phyloP scores from a whole-genome alignment of 257 asterid genomes.

The Solanum dulcamara region DNA sequence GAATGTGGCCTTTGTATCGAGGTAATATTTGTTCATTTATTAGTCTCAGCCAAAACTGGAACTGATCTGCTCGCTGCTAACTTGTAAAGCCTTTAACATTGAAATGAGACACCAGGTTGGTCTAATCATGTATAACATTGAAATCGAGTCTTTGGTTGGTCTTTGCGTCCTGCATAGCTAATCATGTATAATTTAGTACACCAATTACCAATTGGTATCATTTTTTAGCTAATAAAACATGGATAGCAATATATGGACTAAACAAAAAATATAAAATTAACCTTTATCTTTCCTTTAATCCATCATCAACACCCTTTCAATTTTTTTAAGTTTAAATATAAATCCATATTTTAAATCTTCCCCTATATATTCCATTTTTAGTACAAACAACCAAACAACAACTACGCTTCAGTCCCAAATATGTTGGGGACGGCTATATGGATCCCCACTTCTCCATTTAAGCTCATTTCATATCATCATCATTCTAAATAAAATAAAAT shows the following conservation, averaged over 20 bases:
- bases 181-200: neutral
- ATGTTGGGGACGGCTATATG: neutral
- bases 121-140: neutral
- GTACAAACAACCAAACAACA: neutral
- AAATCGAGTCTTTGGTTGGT: neutral
- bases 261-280: neutral
- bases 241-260: neutral
- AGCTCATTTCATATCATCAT: neutral
- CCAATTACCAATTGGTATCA: neutral
- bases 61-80: neutral
- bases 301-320: neutral
- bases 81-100: neutral
- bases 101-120: neutral
- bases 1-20: slow-evolving; percentile 97
- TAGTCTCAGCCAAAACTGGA: neutral
- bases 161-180: neutral
- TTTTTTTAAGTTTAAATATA: neutral
- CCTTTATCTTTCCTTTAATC: neutral
- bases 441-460: neutral
- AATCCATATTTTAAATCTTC: neutral
- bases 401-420: neutral
- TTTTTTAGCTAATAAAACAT: neutral
- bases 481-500: neutral
- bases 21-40: slow-evolving; percentile 29
- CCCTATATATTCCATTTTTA: neutral